Evolutionary conservation across 2,329 filamentous ascomycete species (phyloP), one percentile per base, ranked within the genome.

Genomic region (Alternaria brassicicola): DNA sequence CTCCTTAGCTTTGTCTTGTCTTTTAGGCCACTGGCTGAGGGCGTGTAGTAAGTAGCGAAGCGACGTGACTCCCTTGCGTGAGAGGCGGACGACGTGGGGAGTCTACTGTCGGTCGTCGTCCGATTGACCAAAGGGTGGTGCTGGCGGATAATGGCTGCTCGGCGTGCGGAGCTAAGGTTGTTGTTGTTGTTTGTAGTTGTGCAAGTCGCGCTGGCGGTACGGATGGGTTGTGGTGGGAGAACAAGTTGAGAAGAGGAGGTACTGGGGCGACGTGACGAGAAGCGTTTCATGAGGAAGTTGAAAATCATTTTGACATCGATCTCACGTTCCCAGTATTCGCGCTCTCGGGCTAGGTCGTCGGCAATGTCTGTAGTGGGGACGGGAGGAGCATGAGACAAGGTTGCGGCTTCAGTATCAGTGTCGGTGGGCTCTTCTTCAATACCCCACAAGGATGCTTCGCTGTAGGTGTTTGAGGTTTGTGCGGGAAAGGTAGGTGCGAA

Each of bases 251-350:
- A 46, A 46, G 43, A 71, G 31, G 69, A 68, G 7, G 63, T 62
- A 45, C 65, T 74, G 9, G 72, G 64, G n/a, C 74, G 71, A 12
- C 72, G 69, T 3, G 75, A 76, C 2, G 75, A 75, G 58, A 78
- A 78, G 33, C 76, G 75, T 41, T 70, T 71, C 19, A 76, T 67
- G 9, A 78, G 67, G 39, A 78, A 98, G 47, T 89, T 88, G 80
- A 98, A 98, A 31, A 98, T 91, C 75, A 97, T 90, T 73, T 90
- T 91, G 64, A 97, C 86, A 71, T 98, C 93, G 5, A 98, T 84
- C 52, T 97, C 91, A 59, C 89, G 88, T 78, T 98, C 93, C 95
- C 95, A 99, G 72, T 97, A 95, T 33, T 95, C 91, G 21, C 81
- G 81, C 57, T 88, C 85, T 8, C 77, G 77, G 8, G 78, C 75